phyloP scores from a whole-genome alignment of 257 asterid genomes.

The Eustoma russellianum region DNA sequence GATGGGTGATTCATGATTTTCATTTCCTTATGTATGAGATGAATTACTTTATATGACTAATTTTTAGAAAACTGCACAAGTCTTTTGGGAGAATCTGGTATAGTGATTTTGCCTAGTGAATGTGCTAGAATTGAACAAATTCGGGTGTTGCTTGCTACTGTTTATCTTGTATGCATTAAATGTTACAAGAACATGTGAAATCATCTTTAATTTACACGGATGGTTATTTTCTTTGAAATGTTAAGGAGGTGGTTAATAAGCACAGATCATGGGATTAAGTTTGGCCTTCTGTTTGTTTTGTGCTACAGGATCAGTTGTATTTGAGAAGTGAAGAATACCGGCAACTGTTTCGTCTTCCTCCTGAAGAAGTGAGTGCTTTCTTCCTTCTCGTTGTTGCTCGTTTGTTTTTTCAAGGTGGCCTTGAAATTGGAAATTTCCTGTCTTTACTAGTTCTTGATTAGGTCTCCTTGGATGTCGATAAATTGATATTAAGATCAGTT shows the following conservation, averaged over 20 bases:
- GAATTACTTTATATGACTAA: too few species aligned
- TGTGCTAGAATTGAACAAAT: not conserved
- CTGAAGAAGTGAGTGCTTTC: conserved; percentile 66
- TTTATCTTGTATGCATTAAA: not conserved
- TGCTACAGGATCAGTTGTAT: conserved; percentile 44
- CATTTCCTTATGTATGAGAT: too few species aligned
- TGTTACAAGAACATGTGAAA: not conserved
- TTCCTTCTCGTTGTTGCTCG: too few species aligned
- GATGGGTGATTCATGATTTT: not conserved
- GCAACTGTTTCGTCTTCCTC: conserved; percentile 84
- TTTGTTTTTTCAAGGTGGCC: too few species aligned
- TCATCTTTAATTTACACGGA: too few species aligned
- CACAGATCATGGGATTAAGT: not conserved
- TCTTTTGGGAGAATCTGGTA: too few species aligned
- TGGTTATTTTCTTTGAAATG: not conserved
- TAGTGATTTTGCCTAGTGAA: not conserved
- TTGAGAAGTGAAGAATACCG: conserved; percentile 90
- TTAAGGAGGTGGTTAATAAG: not conserved
- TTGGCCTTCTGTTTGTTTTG: not conserved
- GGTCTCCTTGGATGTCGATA: too few species aligned
- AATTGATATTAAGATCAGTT: too few species aligned
- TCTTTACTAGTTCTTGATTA: too few species aligned
- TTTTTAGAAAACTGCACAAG: too few species aligned
- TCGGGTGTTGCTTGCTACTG: too few species aligned
- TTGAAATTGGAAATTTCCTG: too few species aligned